These are phyloP conservation scores for Leccinum cinnamomeum DNA, from an alignment of 1,284 basidiomycete species.

Conservation along the genomic window DNA sequence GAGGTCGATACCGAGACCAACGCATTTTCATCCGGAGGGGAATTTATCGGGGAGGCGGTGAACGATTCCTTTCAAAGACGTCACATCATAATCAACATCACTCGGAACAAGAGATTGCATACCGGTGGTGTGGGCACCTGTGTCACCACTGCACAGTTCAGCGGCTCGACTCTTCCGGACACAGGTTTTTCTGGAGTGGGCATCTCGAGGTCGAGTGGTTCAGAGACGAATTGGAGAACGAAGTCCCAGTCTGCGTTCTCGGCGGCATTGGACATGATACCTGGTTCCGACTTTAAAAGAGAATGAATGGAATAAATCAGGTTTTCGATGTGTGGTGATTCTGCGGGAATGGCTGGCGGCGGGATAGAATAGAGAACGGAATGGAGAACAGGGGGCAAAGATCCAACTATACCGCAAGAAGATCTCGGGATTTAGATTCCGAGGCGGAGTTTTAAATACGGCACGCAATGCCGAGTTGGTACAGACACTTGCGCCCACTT, in stretches of 20 bases:
- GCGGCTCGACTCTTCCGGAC: constrained; percentile 31
- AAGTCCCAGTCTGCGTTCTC: constrained; percentile 60
- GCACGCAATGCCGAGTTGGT: constrained; percentile 17
- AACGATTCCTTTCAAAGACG: constrained; percentile 44
- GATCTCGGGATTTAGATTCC: constrained; percentile 23
- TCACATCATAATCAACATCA: constrained; percentile 8
- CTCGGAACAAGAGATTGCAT: constrained; percentile 23
- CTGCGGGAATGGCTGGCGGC: constrained; percentile 4
- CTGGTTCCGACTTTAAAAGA: neutral
- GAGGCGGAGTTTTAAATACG: constrained; percentile 22
- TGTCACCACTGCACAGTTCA: constrained; percentile 20
- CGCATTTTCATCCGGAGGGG: constrained; percentile 39
- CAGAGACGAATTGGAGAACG: constrained; percentile 62
- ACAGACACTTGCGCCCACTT: neutral
- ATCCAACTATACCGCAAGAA: neutral
- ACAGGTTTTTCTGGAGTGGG: constrained; percentile 37
- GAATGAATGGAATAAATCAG: neutral
- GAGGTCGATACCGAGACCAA: constrained; percentile 77
- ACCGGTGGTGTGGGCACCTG: constrained; percentile 72
- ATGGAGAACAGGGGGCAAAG: constrained; percentile 25
- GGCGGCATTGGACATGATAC: constrained; percentile 33
- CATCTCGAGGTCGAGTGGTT: constrained; percentile 47
- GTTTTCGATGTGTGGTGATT: neutral
- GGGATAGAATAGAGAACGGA: neutral
- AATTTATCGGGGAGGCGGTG: constrained; percentile 47